Base-by-base conservation (phyloP, 202 grass and related monocot species). In the Musa balbisiana region DNA sequence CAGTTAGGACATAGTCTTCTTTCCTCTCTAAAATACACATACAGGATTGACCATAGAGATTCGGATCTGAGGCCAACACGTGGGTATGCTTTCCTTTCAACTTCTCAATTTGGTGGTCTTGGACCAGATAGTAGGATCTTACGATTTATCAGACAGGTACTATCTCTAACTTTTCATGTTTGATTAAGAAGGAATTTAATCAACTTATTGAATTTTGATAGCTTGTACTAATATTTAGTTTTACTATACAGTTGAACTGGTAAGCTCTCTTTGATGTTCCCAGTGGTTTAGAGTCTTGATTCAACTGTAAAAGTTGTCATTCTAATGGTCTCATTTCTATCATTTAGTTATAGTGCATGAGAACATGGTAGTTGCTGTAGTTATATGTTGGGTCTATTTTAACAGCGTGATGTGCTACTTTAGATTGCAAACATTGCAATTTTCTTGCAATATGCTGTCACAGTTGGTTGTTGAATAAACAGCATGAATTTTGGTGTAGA, bases 1-100 rank as follows among this genome's bases (percentile, higher is more conserved):
- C 89, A 92, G 75, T 80, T 92, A 73, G 92, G 92, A 43, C 92
- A 96, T 29, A 90, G 83, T 71, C 79, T 96, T 82, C 87, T 96
- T 51, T 92, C 92, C 60, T 85, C 81, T 56, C 15, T 96, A 55
- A 96, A 79, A 81, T 96, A 90, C 84, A 76, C 71, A 72, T 92
- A 92, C 79, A 87, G 79, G 64, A 81, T 96, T 69, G 92, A 96
- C 76, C 69, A 64, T 69, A 88, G 89, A 69, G 82, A 96, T 83
- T 92, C 92, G n/a, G 24, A 78, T 80, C 3, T 96, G 51, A 82
- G 92, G 63, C 89, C 89, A 73, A 92, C 79, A 56, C 82, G 83
- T 79, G 92, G 92, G 76, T 92, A 92, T 76, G 87, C 89, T 78
- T 92, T 88, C 84, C 79, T 76, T 49, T 96, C 89, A 54, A 84